Percentiles rank a stretch among this genome's conserved stretches.
phyloP scores from a whole-genome alignment of 1,139 yeast genomes.

The Blastobotrys arbuscula region DNA sequence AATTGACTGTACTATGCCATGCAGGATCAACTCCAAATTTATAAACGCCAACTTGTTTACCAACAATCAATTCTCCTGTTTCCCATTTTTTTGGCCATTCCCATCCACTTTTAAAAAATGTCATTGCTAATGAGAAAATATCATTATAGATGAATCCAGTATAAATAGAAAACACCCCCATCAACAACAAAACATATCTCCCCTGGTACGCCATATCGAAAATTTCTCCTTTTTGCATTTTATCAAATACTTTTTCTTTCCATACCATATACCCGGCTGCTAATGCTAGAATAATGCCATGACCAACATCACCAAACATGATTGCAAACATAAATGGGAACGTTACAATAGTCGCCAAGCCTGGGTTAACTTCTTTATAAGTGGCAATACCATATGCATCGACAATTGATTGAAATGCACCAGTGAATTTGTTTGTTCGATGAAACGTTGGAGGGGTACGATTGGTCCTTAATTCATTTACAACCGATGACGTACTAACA shows the following conservation, averaged over 20 bases:
- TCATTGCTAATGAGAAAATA: constrained; percentile 83
- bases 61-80: constrained; percentile 57
- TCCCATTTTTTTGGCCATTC: constrained; percentile 75
- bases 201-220: constrained; percentile 96
- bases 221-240: constrained; percentile 77
- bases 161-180: constrained; percentile 92
- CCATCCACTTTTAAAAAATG: constrained; percentile 86
- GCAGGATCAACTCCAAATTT: constrained; percentile 85
- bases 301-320: constrained; percentile 99
- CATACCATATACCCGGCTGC: constrained; percentile 67
- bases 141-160: constrained; percentile 94
- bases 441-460: constrained; percentile 92
- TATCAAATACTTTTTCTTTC: constrained; percentile 62
- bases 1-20: constrained; percentile 98
- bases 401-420: constrained; percentile 84
- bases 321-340: constrained; percentile 99
- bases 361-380: constrained; percentile 94
- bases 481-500: constrained; percentile 65
- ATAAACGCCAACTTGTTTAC: constrained; percentile 63
- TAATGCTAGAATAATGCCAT: constrained; percentile 73
- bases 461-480: constrained; percentile 73
- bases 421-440: constrained; percentile 84
- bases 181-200: constrained; percentile 76
- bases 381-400: constrained; percentile 95
- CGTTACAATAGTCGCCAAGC: constrained; percentile 87